Base-by-base conservation (phyloP, 176 grass and related monocot species). In the Aechmea fasciata region DNA sequence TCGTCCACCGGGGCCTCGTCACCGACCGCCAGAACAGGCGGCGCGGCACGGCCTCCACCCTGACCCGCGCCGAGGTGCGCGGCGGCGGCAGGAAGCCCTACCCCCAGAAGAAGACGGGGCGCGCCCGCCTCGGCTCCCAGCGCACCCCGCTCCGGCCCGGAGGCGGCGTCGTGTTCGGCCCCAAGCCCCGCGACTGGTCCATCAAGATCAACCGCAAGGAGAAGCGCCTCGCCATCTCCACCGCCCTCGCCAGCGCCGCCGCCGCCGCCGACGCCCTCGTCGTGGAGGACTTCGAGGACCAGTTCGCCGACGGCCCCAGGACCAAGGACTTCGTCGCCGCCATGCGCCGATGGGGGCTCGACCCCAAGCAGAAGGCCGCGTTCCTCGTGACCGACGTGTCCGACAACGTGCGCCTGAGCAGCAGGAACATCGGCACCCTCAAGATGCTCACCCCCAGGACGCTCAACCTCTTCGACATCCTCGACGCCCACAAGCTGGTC, bases 181-280 rank as follows among this genome's bases (percentile, higher is more conserved):
- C 94, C 82, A 99, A 93, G 79, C 94, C 94, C 49, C 79, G 87
- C 2, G 94, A 99, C 73, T 99, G 94, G 94, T 83, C 89, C 84
- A 90, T 99, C 77, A 99, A 99, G 78, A 99, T 99, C 84, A 99
- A 99, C 84, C 86, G 89, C 73, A 99, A 93, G 84, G 94, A 93
- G 94, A 99, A 99, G 84, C 87, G 82, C 13, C 89, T 99, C 9
- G 89, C 94, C 72, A 87, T 99, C 62, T 93, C 89, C 71, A 93
- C 94, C 2, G 89, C 94, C 18, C 71, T 99, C 66, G 65, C 80
- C 74, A 99, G 94, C 72, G 94, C 94, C 11, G 87, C 89, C n/a
- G 64, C 80, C 0, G 79, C 94, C 0, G 53, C 91, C 25, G 89
- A 92, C 14, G 84, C 86, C 17, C 84, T 99, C 55, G 94, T 99